Evolutionary conservation across 192 early-diverging fungal species (phyloP), one percentile per base, ranked within the genome.

Genomic region (Coemansia sp.): DNA sequence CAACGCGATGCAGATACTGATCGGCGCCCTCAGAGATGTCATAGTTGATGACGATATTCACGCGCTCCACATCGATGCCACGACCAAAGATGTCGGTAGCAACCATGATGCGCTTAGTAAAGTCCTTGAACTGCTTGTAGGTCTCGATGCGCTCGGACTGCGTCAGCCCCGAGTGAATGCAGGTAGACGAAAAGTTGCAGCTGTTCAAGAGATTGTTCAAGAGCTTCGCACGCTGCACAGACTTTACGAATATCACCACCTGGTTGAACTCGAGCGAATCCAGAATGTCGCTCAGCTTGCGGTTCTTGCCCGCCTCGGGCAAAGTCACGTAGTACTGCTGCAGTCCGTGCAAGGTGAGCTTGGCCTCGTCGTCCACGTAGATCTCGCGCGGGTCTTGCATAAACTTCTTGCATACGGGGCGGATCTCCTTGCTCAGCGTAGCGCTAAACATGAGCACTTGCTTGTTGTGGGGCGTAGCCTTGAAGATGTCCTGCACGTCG

Each of bases 391-490:
- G 96, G 70, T 92, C 90, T 67, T 95, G 91, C 96, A 98, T 98
- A 69, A 98, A 98, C 84, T 94, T 95, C 67, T 95, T 95, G 93
- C 94, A 96, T 33, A 97, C 86, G 0, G 89, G 89, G 26, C 93
- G 89, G 62, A 94, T 91, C 60, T 97, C 95, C 85, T 95, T 94
- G 85, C 85, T 88, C 58, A 98, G 80, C 33, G 96, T 98, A 6
- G 96, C 96, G 48, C 89, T 92, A 83, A 94, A 98, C 96, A 98
- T 98, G 89, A 98, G 93, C 45, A 98, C 96, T 77, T 98, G 96
- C 86, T 98, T 98, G 84, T 91, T 89, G 84, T 95, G 94, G 24
- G 95, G 95, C 2, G 94, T 97, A 14, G 90, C 83, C 31, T 88
- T 82, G 90, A 98, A 98, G 59, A 98, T 97, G 26, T 95, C 93